Evolutionary conservation across 768 basidiomycete genomes (phyloP).

Genomic region (Suillus alpinus): DNA sequence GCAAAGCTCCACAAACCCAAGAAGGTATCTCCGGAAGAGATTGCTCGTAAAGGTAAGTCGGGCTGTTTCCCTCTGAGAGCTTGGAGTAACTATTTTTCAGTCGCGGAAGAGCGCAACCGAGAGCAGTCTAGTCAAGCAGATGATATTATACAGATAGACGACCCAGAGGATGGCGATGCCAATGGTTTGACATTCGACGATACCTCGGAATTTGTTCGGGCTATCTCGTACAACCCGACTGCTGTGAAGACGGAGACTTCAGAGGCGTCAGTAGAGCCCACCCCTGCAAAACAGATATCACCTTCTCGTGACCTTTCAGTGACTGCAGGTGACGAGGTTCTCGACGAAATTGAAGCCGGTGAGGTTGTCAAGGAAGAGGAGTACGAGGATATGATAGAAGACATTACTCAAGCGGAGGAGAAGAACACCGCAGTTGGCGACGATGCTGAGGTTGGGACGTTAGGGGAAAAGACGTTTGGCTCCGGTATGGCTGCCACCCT

Average conservation of each 20-base stretch:
- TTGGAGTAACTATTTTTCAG: conserved; percentile 35
- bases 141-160: conserved; percentile 46
- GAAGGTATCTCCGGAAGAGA: conserved; percentile 77
- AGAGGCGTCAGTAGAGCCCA: conserved; percentile 28
- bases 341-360: conserved; percentile 80
- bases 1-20: conserved; percentile 76
- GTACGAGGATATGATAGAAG: conserved; percentile 71
- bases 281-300: conserved; percentile 34
- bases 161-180: conserved; percentile 33
- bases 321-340: conserved; percentile 54
- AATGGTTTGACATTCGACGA: conserved; percentile 86
- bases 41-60: conserved; percentile 69
- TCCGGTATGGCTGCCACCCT: conserved; percentile 88
- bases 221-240: conserved; percentile 66
- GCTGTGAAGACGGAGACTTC: conserved; percentile 48
- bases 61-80: background rate
- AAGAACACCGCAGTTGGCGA: conserved; percentile 31
- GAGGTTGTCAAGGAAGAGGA: conserved; percentile 84
- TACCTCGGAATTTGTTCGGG: conserved; percentile 93
- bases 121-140: conserved; percentile 43
- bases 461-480: conserved; percentile 74
- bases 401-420: conserved; percentile 60
- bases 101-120: conserved; percentile 58
- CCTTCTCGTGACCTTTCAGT: conserved; percentile 55
- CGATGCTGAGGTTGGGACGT: conserved; percentile 53